phyloP scores from a whole-genome alignment of 805 yeast genomes.

The Yamadazyma ubonensis region DNA sequence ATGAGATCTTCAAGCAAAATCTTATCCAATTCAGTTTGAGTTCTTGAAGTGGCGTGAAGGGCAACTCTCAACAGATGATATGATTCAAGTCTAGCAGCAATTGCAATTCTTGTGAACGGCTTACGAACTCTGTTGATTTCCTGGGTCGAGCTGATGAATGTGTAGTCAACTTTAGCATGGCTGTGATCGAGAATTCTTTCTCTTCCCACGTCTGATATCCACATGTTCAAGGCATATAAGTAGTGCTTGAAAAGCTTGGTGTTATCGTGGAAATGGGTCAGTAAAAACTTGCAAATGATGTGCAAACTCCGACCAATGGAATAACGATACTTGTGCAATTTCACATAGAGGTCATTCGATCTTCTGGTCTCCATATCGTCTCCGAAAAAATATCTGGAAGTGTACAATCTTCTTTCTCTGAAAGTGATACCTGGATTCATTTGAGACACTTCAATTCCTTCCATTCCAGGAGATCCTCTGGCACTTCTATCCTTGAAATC shows the following conservation, averaged over 20 bases:
- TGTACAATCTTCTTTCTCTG: constrained; percentile 61
- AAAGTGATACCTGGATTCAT: constrained; percentile 56
- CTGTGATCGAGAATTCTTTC: constrained; percentile 61
- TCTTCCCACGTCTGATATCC: constrained; percentile 79
- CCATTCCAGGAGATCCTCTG: constrained; percentile 47
- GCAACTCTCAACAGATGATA: constrained; percentile 74
- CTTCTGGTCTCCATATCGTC: constrained; percentile 46
- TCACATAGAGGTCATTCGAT: constrained; percentile 29
- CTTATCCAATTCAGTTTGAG: constrained; percentile 65
- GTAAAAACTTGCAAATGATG: constrained; percentile 48
- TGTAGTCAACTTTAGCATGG: constrained; percentile 55
- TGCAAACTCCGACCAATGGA: constrained; percentile 65
- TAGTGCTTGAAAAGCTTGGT: constrained; percentile 60
- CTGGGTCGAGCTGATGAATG: constrained; percentile 58
- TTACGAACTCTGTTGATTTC: constrained; percentile 61
- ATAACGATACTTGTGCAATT: constrained; percentile 60
- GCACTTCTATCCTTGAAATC: constrained; percentile 32
- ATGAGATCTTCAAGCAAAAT: constrained; percentile 64
- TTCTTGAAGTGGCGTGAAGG: constrained; percentile 69
- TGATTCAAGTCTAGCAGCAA: constrained; percentile 72
- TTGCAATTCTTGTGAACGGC: constrained; percentile 72
- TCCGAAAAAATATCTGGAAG: constrained; percentile 65
- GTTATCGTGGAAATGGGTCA: constrained; percentile 56
- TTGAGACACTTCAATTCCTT: constrained; percentile 42
- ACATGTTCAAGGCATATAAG: constrained; percentile 63